Evolutionary conservation across 305 asterid genomes (phyloP), one percentile per base, ranked within the genome.

Genomic region (Ilex paraguariensis): DNA sequence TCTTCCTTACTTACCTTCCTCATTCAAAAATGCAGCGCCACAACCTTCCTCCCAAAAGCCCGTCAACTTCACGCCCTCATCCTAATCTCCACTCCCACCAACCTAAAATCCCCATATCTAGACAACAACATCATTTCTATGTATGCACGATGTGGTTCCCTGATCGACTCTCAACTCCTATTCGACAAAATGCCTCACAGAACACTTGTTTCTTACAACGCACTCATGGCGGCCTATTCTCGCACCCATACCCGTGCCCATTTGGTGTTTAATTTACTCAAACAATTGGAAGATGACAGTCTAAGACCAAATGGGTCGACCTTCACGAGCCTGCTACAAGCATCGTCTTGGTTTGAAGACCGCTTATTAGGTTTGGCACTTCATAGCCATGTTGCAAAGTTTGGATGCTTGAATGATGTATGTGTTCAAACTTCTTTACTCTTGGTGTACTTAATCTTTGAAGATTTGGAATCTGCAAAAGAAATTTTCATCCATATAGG

Each of bases 141-240:
- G 95, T 91, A 91, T 67, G 84, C 81, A 0, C 78, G 95, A 5
- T 87, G 91, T 70, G 84, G 87, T 9, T 89, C 95, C 4, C 56
- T 79, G 1, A 9, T 3, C 32, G 87, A 79, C 66, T 49, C 92
- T 9, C 95, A 74, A 4, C 77, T 12, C 17, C 49, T 87, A 83
- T 85, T 91, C 83, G 98, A 89, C 87, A 65, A 77, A 85, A 91
- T 85, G 91, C 95, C 89, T 58, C 89, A 78, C 0, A 66, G 93
- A 75, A 89, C 71, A 55, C 46, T 83, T 54, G 87, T 91, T 10
- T 85, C 98, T 5, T 87, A 85, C 77, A 91, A 85, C 70, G 68
- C 86, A 36, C 77, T 91, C 51, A 81, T 87, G 57, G 83, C 95
- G 32, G 79, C 89, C 45, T 83, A 79, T 67, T 86, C 97, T 54